Evolutionary conservation across 495 filamentous ascomycete genomes (phyloP), one percentile per base, ranked within the genome.

Genomic region (Cudoniella acicularis): DNA sequence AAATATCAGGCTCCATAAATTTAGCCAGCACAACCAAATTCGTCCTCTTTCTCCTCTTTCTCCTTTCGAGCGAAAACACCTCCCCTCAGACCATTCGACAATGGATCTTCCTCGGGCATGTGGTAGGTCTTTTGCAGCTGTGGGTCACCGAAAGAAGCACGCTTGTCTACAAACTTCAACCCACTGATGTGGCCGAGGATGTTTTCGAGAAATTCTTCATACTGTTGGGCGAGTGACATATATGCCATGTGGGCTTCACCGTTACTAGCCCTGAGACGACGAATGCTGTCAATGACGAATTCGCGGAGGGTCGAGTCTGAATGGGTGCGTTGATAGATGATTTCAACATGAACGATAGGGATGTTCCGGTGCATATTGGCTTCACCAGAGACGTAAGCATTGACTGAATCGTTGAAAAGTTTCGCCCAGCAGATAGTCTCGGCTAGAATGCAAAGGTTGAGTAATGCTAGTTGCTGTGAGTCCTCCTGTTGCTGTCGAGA

Each of bases 381-480:
- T 55, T 64, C 61, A 16, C 56, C 61, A 1, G 30, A 11, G 11
- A 60, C 24, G 47, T 61, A 67, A 11, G 45, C 36, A 3, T 54
- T 27, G 3, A 67, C 55, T 18, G 61, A 54, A 21, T 30, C 61
- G 25, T 67, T 64, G 51, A 57, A 67, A 20, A 67, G 57, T 18
- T 20, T 25, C 2, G 43, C 41, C 64, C 57, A 67, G 4, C 26
- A 45, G 23, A 54, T 49, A 1, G 20, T 54, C 20, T 67, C 64
- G 1, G 64, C 64, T 1, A 67, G 45, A 40, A 64, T 45, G 57
- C 55, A 59, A 13, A 67, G 54, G 18, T 53, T 30, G 46, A 67
- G 53, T 11, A 64, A 42, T 11, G 56, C 36, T 10, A 59, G 49
- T 47, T 64, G 57, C 1, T 50, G 52, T 10, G 24, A 2, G 23